Evolutionary conservation across 2,329 filamentous ascomycete species (phyloP).

Genomic region (Leptographium lundbergii): DNA sequence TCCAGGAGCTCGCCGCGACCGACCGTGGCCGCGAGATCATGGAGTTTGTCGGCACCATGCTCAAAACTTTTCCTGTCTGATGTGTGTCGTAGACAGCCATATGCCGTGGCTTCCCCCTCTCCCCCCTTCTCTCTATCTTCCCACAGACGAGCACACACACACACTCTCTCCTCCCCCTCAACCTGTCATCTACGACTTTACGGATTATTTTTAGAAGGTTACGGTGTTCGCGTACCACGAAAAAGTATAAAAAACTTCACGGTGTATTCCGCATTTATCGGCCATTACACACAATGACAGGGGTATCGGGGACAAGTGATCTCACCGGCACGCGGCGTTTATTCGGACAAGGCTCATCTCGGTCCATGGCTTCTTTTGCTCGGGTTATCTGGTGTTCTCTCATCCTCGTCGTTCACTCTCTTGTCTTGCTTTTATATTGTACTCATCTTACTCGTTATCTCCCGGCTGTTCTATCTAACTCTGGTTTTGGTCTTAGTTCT

Average conservation of each 20-base stretch:
- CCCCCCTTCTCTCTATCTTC: background rate
- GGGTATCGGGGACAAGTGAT: background rate
- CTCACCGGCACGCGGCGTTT: background rate
- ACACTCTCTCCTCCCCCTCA: too few relatives aligned
- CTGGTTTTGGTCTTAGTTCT: background rate
- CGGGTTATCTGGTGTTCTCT: background rate
- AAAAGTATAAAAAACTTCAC: background rate
- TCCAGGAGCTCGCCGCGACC: slow-evolving; percentile 8
- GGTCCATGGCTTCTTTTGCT: background rate
- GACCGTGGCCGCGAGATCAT: slow-evolving; percentile 9
- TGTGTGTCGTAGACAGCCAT: background rate
- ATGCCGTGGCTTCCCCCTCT: background rate
- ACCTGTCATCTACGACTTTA: background rate
- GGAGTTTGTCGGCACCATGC: slow-evolving; percentile 11
- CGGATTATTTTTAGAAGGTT: background rate
- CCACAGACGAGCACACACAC: too few relatives aligned
- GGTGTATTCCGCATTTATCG: background rate
- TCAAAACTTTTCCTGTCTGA: slow-evolving; percentile 2
- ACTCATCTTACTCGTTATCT: background rate
- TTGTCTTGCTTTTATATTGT: background rate
- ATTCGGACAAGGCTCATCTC: background rate
- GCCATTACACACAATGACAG: background rate
- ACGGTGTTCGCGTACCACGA: background rate
- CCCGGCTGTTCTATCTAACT: background rate
- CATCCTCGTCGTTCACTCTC: background rate